These are phyloP conservation scores for Silene coronaria DNA, from an alignment of 179 eudicot species.

Conservation along the genomic window DNA sequence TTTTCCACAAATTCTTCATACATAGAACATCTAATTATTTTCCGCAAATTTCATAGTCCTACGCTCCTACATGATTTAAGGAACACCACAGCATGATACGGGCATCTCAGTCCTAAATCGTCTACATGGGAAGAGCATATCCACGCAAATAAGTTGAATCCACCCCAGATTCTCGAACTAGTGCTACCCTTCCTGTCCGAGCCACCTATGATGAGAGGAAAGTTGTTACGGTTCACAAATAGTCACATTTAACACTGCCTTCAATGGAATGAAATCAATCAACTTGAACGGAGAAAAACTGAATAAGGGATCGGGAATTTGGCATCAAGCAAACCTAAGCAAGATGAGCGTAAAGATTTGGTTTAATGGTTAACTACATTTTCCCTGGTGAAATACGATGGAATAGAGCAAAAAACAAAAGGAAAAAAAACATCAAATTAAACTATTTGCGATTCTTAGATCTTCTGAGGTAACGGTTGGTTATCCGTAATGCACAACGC, in stretches of 20 bases:
- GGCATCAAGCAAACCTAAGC: too few species aligned
- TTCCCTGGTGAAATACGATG: neutral
- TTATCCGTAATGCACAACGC: too few species aligned
- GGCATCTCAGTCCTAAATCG: constrained; percentile 4
- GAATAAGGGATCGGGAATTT: too few species aligned
- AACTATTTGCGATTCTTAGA: too few species aligned
- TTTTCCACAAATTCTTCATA: neutral
- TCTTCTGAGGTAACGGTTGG: too few species aligned
- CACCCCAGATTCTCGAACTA: constrained; percentile 82
- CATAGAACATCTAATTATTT: neutral
- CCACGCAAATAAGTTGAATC: constrained; percentile 77
- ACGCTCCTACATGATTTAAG: neutral
- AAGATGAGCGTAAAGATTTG: neutral
- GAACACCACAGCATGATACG: neutral
- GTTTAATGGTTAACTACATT: neutral
- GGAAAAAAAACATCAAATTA: too few species aligned
- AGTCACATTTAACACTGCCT: neutral
- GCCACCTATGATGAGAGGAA: constrained; percentile 52
- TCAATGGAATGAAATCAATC: neutral
- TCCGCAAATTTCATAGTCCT: neutral
- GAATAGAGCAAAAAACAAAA: neutral
- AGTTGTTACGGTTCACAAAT: neutral
- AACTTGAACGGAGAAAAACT: too few species aligned
- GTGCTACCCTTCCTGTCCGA: constrained; percentile 82
- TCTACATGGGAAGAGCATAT: constrained; percentile 45